Evolutionary conservation across 1,139 yeast genomes (phyloP).

Genomic region (Kodamaea alishanica): DNA sequence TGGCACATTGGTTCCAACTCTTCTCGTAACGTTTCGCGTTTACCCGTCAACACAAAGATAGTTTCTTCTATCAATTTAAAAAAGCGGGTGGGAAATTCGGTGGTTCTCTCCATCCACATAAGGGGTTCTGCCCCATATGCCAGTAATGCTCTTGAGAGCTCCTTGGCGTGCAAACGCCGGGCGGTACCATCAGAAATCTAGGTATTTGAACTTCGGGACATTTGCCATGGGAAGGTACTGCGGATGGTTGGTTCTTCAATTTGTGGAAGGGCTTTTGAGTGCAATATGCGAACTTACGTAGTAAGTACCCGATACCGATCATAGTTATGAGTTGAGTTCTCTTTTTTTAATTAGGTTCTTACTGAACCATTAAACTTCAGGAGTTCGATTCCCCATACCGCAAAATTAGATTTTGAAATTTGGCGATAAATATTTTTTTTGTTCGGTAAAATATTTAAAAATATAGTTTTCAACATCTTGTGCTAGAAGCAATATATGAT

Average conservation of each 20-base stretch:
- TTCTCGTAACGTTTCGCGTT: constrained; percentile 58
- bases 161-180: constrained; percentile 71
- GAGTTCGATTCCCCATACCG: neutral
- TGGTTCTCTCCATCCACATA: constrained; percentile 59
- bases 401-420: too few relatives aligned
- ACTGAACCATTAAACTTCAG: neutral
- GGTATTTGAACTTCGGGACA: constrained; percentile 12
- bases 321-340: constrained; percentile 48
- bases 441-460: too few relatives aligned
- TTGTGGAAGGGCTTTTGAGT: constrained; percentile 57
- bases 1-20: constrained; percentile 35
- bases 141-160: constrained; percentile 59
- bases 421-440: too few relatives aligned
- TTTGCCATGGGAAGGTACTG: constrained; percentile 63
- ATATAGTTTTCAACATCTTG: too few relatives aligned
- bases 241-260: constrained; percentile 61
- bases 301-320: constrained; percentile 80
- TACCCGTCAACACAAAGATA: constrained; percentile 59
- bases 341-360: constrained; percentile 12
- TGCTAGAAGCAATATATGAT: constrained; percentile 30
- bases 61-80: constrained; percentile 6
- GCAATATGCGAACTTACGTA: constrained; percentile 65
- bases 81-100: constrained; percentile 83
- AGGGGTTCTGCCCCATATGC: constrained; percentile 8
- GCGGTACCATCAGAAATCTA: constrained; percentile 69